A percentile compares a stretch with the other conserved stretches of the same genome.
Conservation (phyloP, 805 yeast species). For the Cyberlindnera samutprakarnensis region DNA sequence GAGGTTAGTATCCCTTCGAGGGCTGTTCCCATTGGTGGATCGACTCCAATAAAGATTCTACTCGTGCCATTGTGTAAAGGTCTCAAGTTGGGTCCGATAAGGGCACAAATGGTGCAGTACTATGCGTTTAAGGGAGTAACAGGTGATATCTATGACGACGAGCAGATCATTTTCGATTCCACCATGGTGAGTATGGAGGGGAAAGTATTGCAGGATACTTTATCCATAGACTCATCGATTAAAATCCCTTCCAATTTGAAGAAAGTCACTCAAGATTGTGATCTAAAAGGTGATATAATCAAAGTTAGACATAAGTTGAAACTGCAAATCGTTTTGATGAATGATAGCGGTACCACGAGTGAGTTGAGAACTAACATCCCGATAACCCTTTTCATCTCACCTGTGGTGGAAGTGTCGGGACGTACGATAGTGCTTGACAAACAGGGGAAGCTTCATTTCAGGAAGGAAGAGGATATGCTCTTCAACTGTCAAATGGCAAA, state of each 20-base stretch:
- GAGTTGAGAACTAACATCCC: constrained; percentile 88
- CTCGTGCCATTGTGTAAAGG: constrained; percentile 79
- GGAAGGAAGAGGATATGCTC: constrained; percentile 28
- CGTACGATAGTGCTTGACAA: constrained; percentile 30
- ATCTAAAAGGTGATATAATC: constrained; percentile 48
- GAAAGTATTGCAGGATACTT: constrained; percentile 37
- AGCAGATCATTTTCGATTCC: constrained; percentile 48
- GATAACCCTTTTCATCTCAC: constrained; percentile 59
- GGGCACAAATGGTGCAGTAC: constrained; percentile 59
- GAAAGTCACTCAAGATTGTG: constrained; percentile 78
- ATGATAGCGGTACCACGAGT: constrained; percentile 74
- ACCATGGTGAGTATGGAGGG: constrained; percentile 39
- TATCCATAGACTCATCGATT: constrained; percentile 56
- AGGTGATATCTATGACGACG: constrained; percentile 53
- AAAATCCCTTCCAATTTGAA: constrained; percentile 64
- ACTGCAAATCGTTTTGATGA: constrained; percentile 60
- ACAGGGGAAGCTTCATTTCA: constrained; percentile 33
- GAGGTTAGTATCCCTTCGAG: constrained; percentile 76
- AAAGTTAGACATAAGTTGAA: constrained; percentile 80
- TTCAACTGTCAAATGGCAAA: constrained; percentile 8
- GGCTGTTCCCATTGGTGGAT: constrained; percentile 82
- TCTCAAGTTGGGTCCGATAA: constrained; percentile 57
- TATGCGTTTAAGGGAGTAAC: constrained; percentile 48
- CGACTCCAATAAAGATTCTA: constrained; percentile 57
- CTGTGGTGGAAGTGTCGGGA: constrained; percentile 57